Evolutionary conservation across 139 green algal species (phyloP), one percentile per base, ranked within the genome.

Genomic region (Picochlorum sp.): DNA sequence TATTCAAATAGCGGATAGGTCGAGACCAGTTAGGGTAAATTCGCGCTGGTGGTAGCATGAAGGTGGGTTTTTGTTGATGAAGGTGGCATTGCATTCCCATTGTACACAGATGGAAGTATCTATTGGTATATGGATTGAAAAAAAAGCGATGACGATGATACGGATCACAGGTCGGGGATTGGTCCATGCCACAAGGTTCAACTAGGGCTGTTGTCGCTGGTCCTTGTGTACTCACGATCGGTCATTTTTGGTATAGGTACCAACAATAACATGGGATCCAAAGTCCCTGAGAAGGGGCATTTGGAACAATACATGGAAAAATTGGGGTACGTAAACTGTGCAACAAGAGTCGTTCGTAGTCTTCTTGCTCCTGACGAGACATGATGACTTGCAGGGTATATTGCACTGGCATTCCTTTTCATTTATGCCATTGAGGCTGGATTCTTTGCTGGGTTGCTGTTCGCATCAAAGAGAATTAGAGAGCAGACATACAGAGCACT

Each of bases 221-320:
- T 41, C 6, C 9, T 9, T 9, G 2, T 13, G 34, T 41, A 41
- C 34, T 41, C 34, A 41, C 34, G 34, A 41, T 41, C 34, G 7
- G 34, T 11, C 7, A 13, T 41, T 45, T 62, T 13, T 34, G 7
- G 6, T 68, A 30, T 47, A 73, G 58, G 47, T 58, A 7, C 68
- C 60, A 9, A 50, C 23, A 11, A 45, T 69, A 21, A 59, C 20
- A 1, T 34, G 59, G 6, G 56, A 75, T 45, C 41, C 24, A 13
- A 28, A 24, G 8, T 47, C 62, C 4, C 54, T 75, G 15, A 56
- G 30, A 34, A 51, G 62, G 7, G 69, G 69, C 13, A n/a, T 75
- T 1, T 75, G 62, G 69, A 51, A 61, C 34, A 75, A 75, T 62
- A 70, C 37, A 10, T 75, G 69, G 69, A 69, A 50, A 41, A 55